Conservation (phyloP, 2,329 filamentous ascomycete genomes). For the Ceratocystis cubensis region DNA sequence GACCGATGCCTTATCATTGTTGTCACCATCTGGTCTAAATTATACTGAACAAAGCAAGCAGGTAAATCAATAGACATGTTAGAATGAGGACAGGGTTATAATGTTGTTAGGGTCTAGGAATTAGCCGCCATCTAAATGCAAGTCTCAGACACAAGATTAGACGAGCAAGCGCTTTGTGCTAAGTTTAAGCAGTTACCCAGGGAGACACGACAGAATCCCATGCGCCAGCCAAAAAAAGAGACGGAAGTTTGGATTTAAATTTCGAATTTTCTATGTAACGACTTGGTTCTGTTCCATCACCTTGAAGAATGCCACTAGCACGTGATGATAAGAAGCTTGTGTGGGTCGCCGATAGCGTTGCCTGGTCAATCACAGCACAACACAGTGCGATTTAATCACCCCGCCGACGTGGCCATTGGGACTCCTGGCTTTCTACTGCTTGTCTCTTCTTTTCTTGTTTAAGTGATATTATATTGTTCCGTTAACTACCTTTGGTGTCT, state of each 20-base stretch:
- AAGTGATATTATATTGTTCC: not conserved
- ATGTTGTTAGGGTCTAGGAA: not conserved
- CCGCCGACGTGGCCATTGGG: conserved; percentile 18
- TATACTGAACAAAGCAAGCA: too few relatives aligned
- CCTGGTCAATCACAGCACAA: conserved; percentile 13
- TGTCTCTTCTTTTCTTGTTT: conserved; percentile 13
- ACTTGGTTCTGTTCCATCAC: not conserved
- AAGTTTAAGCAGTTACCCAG: conserved; percentile 7
- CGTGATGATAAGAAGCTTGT: conserved; percentile 9
- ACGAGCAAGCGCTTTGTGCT: not conserved
- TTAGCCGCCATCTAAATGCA: not conserved
- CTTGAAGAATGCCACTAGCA: not conserved
- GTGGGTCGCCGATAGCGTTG: conserved; percentile 15
- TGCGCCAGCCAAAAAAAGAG: not conserved
- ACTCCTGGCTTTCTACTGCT: conserved; percentile 3
- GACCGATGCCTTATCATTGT: not conserved
- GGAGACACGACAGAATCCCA: conserved; percentile 4
- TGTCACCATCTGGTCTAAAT: not conserved
- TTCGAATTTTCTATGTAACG: not conserved
- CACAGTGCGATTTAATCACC: conserved; percentile 13
- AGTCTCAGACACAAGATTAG: not conserved
- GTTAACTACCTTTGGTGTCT: not conserved
- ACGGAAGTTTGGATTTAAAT: not conserved
- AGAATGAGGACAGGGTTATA: not conserved
- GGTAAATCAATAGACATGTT: too few relatives aligned